Evolutionary conservation across 2,329 filamentous ascomycete species (phyloP).

Genomic region (Chaetomium sp.): DNA sequence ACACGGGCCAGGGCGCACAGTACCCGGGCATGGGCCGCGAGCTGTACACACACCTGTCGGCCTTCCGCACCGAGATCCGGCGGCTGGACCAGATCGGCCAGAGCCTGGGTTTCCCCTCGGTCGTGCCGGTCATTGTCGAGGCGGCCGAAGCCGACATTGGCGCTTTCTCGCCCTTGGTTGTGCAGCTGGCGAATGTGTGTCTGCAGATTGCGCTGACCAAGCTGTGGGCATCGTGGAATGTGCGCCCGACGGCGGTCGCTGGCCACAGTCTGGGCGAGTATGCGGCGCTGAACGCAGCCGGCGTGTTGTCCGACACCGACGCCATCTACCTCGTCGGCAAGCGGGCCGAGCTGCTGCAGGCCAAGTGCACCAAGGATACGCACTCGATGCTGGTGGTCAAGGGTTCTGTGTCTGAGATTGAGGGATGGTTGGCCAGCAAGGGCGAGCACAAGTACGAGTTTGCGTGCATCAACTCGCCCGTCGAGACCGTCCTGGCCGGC

Average conservation of each 20-base stretch:
- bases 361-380: slow-evolving; percentile 57
- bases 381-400: slow-evolving; percentile 54
- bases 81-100: slow-evolving; percentile 49
- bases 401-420: slow-evolving; percentile 47
- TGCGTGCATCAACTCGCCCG: slow-evolving; percentile 70
- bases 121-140: slow-evolving; percentile 47
- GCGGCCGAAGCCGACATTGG: slow-evolving; percentile 36
- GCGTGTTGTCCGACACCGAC: slow-evolving; percentile 64
- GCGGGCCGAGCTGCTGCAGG: slow-evolving; percentile 61
- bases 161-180: slow-evolving; percentile 43
- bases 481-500: slow-evolving; percentile 63
- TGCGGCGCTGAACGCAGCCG: slow-evolving; percentile 63
- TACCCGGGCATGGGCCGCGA: slow-evolving; percentile 46
- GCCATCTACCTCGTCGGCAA: slow-evolving; percentile 64
- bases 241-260: slow-evolving; percentile 48
- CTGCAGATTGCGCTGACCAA: slow-evolving; percentile 52
- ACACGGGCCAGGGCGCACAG: slow-evolving; percentile 51
- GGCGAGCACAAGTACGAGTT: slow-evolving; percentile 43
- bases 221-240: slow-evolving; percentile 49
- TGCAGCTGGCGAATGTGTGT: slow-evolving; percentile 47
- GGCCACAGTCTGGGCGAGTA: slow-evolving; percentile 67
- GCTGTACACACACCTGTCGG: slow-evolving; percentile 38
- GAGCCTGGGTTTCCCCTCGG: slow-evolving; percentile 47
- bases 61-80: slow-evolving; percentile 47
- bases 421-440: slow-evolving; percentile 33